A percentile compares a stretch with the other conserved stretches of the same genome.
These are phyloP conservation scores for Fusarium sp. DNA, from an alignment of 2,329 filamentous ascomycete genomes.

Conservation along the genomic window DNA sequence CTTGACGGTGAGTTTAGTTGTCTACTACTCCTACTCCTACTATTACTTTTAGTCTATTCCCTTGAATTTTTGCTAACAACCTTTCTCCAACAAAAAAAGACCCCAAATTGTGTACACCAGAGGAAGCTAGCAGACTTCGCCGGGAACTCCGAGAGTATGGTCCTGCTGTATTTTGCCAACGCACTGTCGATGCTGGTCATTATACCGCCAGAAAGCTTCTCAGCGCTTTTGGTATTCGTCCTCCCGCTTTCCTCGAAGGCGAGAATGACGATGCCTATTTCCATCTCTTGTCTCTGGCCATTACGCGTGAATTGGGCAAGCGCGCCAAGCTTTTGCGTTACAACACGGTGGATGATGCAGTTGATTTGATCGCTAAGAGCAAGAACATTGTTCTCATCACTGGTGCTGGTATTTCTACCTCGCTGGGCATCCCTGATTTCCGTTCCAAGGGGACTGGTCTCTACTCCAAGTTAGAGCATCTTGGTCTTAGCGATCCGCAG, in stretches of 20 bases:
- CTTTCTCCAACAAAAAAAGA: slow-evolving; percentile 44
- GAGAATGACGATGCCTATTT: slow-evolving; percentile 77
- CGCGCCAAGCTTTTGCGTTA: slow-evolving; percentile 82
- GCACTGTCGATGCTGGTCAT: slow-evolving; percentile 74
- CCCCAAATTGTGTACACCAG: slow-evolving; percentile 70
- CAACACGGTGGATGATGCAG: slow-evolving; percentile 90
- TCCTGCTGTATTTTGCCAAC: slow-evolving; percentile 79
- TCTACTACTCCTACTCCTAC: neutral
- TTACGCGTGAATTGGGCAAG: slow-evolving; percentile 84
- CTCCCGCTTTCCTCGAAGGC: slow-evolving; percentile 79
- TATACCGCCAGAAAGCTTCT: slow-evolving; percentile 86
- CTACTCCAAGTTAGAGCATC: slow-evolving; percentile 84
- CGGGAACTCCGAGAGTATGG: slow-evolving; percentile 80
- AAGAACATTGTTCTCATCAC: slow-evolving; percentile 94
- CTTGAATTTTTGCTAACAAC: slow-evolving; percentile 13
- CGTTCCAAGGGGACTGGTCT: slow-evolving; percentile 92
- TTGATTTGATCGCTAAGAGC: slow-evolving; percentile 76
- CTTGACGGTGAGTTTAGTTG: slow-evolving; percentile 58
- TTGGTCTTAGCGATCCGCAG: slow-evolving; percentile 86
- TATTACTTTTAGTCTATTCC: neutral
- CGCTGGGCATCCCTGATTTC: slow-evolving; percentile 96
- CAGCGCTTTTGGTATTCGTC: slow-evolving; percentile 84
- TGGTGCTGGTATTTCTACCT: slow-evolving; percentile 95
- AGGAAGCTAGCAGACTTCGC: slow-evolving; percentile 76
- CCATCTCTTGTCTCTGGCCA: slow-evolving; percentile 78